These are phyloP conservation scores for Pseudocercospora vitis DNA, from an alignment of 2,329 filamentous ascomycete species.

Conservation along the genomic window DNA sequence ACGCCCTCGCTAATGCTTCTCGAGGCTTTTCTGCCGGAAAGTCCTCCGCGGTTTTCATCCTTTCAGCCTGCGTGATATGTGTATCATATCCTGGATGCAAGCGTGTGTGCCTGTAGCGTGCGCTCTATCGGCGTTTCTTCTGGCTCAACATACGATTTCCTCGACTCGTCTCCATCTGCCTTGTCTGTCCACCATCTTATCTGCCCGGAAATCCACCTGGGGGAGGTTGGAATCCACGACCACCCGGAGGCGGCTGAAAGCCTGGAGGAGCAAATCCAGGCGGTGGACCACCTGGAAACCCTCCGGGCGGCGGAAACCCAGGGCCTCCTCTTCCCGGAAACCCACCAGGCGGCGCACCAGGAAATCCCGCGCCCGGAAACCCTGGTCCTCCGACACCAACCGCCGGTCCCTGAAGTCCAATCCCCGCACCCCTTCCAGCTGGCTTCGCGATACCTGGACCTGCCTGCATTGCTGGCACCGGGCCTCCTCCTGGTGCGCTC, in stretches of 20 bases:
- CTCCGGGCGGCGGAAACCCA: conserved; percentile 24
- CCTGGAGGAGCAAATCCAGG: conserved; percentile 49
- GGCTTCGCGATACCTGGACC: conserved; percentile 90
- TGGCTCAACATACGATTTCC: background rate
- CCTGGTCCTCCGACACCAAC: conserved; percentile 81
- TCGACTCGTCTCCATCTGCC: background rate
- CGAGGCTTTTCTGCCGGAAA: background rate
- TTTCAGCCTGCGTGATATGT: background rate
- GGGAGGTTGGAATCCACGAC: conserved; percentile 36
- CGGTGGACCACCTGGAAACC: conserved; percentile 35
- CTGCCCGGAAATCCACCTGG: conserved; percentile 34
- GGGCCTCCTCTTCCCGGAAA: conserved; percentile 41
- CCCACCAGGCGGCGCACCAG: conserved; percentile 27
- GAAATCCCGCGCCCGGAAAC: conserved; percentile 56
- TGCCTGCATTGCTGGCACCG: conserved; percentile 71
- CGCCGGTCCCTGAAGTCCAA: conserved; percentile 85
- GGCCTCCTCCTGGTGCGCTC: conserved; percentile 64
- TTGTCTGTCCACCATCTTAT: conserved; percentile 17
- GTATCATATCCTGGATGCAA: background rate
- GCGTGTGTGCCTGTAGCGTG: background rate
- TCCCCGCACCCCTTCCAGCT: conserved; percentile 74
- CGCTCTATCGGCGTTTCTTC: background rate
- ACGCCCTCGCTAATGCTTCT: conserved; percentile 23
- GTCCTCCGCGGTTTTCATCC: background rate
- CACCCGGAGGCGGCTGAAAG: conserved; percentile 65